A percentile compares a stretch with the other conserved stretches of the same genome.
Conservation (phyloP, 768 basidiomycete species). For the Mycena chlorophos region DNA sequence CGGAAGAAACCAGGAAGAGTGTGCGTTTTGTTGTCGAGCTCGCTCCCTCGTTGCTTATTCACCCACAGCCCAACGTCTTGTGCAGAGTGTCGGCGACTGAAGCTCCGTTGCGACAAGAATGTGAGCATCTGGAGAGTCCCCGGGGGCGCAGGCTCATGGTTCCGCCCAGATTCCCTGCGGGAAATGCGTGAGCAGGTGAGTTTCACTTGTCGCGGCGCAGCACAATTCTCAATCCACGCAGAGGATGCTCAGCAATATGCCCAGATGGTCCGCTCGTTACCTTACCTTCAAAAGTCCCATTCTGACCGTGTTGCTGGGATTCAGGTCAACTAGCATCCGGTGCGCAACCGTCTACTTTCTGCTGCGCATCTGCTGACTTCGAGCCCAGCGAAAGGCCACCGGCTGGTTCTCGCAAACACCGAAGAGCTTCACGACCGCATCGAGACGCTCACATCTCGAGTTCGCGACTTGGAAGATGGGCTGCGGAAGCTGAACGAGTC, state of each 20-base stretch:
- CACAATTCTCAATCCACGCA: not conserved
- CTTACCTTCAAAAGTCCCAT: not conserved
- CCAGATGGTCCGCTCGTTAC: constrained; percentile 56
- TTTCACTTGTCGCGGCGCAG: not conserved
- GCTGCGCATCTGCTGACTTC: constrained; percentile 33
- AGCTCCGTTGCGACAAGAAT: constrained; percentile 66
- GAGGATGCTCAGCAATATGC: constrained; percentile 75
- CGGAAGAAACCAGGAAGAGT: constrained; percentile 22
- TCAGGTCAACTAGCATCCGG: constrained; percentile 11
- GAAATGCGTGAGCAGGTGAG: constrained; percentile 59
- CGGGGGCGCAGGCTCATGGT: constrained; percentile 6
- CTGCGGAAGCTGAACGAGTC: constrained; percentile 50
- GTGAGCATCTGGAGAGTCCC: constrained; percentile 33
- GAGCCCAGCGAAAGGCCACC: constrained; percentile 55
- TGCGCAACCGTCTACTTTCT: constrained; percentile 39
- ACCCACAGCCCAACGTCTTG: constrained; percentile 47
- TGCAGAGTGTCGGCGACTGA: constrained; percentile 57
- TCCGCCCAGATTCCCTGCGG: constrained; percentile 67
- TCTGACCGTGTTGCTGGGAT: constrained; percentile 1
- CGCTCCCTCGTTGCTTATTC: not conserved
- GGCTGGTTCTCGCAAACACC: constrained; percentile 65
- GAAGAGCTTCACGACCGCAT: constrained; percentile 71
- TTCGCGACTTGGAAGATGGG: constrained; percentile 61
- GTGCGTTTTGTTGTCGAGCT: not conserved
- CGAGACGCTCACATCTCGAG: constrained; percentile 53